Evolutionary conservation across 371 early-diverging fungal species (phyloP), one percentile per base, ranked within the genome.

Genomic region (Mortierella sp.): DNA sequence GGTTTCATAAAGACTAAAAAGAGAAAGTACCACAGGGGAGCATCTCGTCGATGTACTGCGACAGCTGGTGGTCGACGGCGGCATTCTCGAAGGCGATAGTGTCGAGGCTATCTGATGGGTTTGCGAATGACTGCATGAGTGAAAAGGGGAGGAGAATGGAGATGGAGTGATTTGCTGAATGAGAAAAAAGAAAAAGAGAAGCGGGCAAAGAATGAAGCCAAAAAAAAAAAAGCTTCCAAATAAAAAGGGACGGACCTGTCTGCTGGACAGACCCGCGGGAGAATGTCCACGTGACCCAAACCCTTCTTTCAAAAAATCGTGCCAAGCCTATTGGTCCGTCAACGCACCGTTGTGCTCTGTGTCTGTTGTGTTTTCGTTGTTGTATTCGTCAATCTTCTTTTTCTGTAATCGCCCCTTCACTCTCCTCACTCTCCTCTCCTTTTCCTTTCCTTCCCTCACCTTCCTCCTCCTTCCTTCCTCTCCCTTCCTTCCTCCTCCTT

Each of bases 71-170:
- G 51, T 86, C 87, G 56, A 86, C 87, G 0, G 87, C 87, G 55
- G 87, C 87, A 86, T 86, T 86, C 73, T 86, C 87, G 71, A 82
- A 86, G 54, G 82, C 87, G 44, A 86, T 86, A 0, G 87, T 86
- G 76, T 86, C 80, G n/a, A 82, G 80, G 38, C 75, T 70, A 70
- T 70, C 71, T 44, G 72, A 75, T 8, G 43, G 60, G 14, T 72
- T 60, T 32, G 49, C n/a, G 38, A 10, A 29, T 73, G 63, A 78
- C 35, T 63, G 63, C 63, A 63, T 63, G 63, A 18, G 63, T 35
- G 63, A 60, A 48, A 41, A 41, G 41, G 32, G 32, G 7, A 41
- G 51, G 24, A 27, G 43, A 38, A 73, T 65, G 21, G 70, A 68
- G 56, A 74, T 1, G 55, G 70, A 55, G 14, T 32, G n/a, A 38